phyloP scores from a whole-genome alignment of 108 stramenopile species.

The Cylindrotheca fusiformis region DNA sequence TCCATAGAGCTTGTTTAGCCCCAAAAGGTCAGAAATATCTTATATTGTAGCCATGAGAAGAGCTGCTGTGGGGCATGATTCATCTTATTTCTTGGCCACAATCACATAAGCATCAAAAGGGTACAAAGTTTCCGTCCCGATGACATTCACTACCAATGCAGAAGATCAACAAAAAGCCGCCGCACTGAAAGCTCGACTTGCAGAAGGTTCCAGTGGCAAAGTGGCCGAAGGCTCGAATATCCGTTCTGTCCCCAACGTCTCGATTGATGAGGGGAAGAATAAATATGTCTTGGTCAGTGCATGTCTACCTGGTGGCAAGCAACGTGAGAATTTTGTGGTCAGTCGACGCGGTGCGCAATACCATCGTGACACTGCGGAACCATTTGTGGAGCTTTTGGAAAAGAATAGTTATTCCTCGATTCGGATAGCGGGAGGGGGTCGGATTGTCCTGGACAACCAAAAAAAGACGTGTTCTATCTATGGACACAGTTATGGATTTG shows the following conservation, averaged over 20 bases:
- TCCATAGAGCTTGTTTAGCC: too few relatives aligned
- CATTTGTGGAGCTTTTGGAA: conserved; percentile 55
- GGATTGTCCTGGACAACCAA: conserved; percentile 47
- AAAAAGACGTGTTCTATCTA: conserved; percentile 60
- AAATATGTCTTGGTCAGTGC: conserved; percentile 82
- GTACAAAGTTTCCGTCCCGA: background rate
- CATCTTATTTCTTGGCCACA: too few relatives aligned
- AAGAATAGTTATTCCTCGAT: conserved; percentile 53
- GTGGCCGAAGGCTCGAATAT: background rate
- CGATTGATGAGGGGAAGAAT: conserved; percentile 66
- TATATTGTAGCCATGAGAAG: too few relatives aligned
- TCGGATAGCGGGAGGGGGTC: conserved; percentile 71
- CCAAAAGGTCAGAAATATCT: too few relatives aligned
- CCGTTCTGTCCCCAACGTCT: conserved; percentile 48
- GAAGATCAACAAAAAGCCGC: conserved; percentile 71
- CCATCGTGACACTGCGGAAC: conserved; percentile 81
- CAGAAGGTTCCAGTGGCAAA: conserved; percentile 1
- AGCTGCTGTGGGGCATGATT: too few relatives aligned
- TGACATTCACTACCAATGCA: conserved; percentile 62
- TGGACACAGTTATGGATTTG: conserved; percentile 83
- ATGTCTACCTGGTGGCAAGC: conserved; percentile 15
- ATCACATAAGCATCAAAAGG: too few relatives aligned
- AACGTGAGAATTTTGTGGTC: conserved; percentile 56
- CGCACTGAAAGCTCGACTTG: conserved; percentile 50
- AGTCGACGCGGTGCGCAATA: conserved; percentile 56